Evolutionary conservation across 257 asterid genomes (phyloP).

Genomic region (Gentiana dahurica): DNA sequence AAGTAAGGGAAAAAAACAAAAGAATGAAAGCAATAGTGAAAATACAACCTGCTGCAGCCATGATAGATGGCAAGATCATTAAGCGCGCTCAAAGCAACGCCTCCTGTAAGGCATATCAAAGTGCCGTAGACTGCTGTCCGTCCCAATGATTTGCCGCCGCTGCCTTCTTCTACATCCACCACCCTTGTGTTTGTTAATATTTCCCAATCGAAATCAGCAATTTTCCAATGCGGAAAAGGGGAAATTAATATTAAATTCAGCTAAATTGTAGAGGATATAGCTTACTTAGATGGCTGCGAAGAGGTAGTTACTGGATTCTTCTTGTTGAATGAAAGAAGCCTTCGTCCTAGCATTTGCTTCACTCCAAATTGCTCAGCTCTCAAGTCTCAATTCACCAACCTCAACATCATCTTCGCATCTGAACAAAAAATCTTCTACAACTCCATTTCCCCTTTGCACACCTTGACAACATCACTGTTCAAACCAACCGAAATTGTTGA

Average conservation of each 20-base stretch:
- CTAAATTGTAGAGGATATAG: neutral
- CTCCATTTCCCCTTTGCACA: no score
- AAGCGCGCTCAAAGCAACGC: constrained; percentile 43
- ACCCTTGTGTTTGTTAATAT: constrained; percentile 11
- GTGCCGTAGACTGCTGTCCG: constrained; percentile 57
- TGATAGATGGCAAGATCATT: constrained; percentile 39
- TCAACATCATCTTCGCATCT: no score
- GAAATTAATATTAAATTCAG: neutral
- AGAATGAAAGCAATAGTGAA: neutral
- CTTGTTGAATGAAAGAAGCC: constrained; percentile 22
- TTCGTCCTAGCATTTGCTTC: constrained; percentile 26
- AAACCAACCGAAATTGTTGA: no score
- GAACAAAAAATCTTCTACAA: no score
- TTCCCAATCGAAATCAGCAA: neutral
- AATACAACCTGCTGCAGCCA: constrained; percentile 30
- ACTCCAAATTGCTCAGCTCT: no score
- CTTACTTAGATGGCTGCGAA: neutral
- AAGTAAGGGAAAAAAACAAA: no score
- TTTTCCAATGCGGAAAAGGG: constrained; percentile 4
- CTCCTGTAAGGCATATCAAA: constrained; percentile 66
- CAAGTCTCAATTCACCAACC: no score
- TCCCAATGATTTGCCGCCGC: constrained; percentile 41
- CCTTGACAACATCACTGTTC: no score
- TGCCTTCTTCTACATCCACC: constrained; percentile 22
- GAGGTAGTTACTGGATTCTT: constrained; percentile 7